A percentile compares a stretch with the other conserved stretches of the same genome.
Evolutionary conservation across 345 rosid genomes (phyloP).

Genomic region (Populus simonii): DNA sequence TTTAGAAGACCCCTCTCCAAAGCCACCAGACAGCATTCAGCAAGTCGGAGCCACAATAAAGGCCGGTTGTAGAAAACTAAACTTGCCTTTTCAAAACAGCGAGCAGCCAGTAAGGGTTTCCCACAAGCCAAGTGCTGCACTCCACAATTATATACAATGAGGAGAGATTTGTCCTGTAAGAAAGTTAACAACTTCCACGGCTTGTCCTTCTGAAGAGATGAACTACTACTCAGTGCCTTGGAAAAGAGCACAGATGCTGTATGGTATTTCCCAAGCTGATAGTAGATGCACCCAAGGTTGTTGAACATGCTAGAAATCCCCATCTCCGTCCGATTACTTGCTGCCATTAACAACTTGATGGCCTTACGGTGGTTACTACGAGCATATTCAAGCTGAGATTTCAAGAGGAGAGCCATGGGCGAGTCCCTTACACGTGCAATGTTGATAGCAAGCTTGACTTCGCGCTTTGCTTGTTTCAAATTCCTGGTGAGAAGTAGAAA

Average conservation of each 20-base stretch:
- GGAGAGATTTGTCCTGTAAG: conserved; percentile 83
- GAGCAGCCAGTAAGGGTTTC: conserved; percentile 84
- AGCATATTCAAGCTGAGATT: conserved; percentile 95
- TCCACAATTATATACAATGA: conserved; percentile 80
- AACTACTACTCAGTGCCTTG: conserved; percentile 65
- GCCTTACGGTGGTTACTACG: conserved; percentile 95
- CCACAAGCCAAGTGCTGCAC: conserved; percentile 79
- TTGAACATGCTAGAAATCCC: conserved; percentile 73
- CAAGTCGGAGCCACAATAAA: conserved; percentile 87
- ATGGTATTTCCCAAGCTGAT: conserved; percentile 69
- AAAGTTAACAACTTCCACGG: conserved; percentile 59
- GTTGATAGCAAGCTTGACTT: conserved; percentile 93
- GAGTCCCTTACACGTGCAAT: conserved; percentile 87
- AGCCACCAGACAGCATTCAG: conserved; percentile 94
- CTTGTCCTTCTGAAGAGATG: conserved; percentile 70
- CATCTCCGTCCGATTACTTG: conserved; percentile 59
- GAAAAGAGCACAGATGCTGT: conserved; percentile 62
- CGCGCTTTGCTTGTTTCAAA: conserved; percentile 91
- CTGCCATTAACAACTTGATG: conserved; percentile 82
- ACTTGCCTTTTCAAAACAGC: conserved; percentile 80
- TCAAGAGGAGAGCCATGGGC: conserved; percentile 79
- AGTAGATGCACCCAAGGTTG: conserved; percentile 94
- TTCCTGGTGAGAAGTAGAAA: conserved; percentile 86
- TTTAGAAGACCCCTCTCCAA: conserved; percentile 64
- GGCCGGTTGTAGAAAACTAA: conserved; percentile 60